Conservation (phyloP, 805 yeast species). For the Yamadazyma sp. region DNA sequence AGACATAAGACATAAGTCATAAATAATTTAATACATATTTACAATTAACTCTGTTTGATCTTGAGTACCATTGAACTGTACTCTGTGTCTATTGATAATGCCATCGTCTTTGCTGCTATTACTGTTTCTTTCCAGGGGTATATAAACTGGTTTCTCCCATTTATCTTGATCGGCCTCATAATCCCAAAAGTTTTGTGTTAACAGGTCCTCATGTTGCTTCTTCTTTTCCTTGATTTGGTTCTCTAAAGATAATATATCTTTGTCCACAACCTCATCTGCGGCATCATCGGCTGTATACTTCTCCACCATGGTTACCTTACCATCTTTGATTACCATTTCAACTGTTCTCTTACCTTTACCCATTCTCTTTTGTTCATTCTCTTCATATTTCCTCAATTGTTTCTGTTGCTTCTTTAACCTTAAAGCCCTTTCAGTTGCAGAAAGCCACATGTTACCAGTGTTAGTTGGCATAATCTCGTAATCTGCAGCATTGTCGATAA, state of each 20-base stretch:
- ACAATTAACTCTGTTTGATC: constrained; percentile 25
- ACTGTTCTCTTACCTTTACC: constrained; percentile 77
- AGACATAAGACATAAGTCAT: too few relatives aligned
- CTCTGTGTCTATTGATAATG: constrained; percentile 17
- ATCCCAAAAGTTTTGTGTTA: constrained; percentile 54
- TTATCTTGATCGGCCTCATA: constrained; percentile 49
- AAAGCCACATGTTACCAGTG: constrained; percentile 71
- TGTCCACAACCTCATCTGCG: constrained; percentile 25
- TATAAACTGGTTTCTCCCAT: constrained; percentile 55
- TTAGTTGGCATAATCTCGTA: constrained; percentile 58
- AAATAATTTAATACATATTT: constrained; percentile 9
- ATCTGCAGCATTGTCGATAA: constrained; percentile 92
- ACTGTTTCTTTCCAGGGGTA: constrained; percentile 7
- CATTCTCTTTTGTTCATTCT: constrained; percentile 50
- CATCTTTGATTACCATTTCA: constrained; percentile 75
- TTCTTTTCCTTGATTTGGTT: constrained; percentile 23
- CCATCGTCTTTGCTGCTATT: not conserved
- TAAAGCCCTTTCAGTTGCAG: constrained; percentile 81
- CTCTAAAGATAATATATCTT: constrained; percentile 36
- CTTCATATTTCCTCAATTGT: constrained; percentile 61
- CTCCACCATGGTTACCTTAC: constrained; percentile 70
- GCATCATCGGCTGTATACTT: constrained; percentile 19
- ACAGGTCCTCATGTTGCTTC: constrained; percentile 25
- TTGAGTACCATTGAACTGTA: constrained; percentile 21
- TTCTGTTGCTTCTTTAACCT: constrained; percentile 85